These are phyloP conservation scores for Anthracocystis walkeri DNA, from an alignment of 1,284 basidiomycete species.

Conservation along the genomic window DNA sequence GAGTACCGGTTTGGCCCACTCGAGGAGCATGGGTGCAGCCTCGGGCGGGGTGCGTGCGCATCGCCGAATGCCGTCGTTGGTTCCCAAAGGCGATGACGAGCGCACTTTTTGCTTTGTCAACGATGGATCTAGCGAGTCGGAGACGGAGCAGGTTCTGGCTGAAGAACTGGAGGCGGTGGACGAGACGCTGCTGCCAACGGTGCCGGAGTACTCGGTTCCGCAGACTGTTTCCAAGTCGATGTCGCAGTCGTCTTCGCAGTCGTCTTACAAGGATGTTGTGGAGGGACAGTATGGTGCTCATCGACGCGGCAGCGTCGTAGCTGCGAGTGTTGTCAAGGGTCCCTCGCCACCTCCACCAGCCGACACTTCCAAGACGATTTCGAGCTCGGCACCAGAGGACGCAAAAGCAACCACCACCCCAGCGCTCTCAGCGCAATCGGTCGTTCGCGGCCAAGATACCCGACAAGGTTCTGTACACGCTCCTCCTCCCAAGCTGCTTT, in stretches of 20 bases:
- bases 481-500: conserved; percentile 7
- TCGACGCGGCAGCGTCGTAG: neutral
- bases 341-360: neutral
- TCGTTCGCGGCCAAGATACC: conserved; percentile 18
- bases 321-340: neutral
- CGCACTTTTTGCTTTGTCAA: conserved; percentile 47
- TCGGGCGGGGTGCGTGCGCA: conserved; percentile 6
- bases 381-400: neutral
- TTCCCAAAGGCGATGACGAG: conserved; percentile 35
- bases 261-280: conserved; percentile 16
- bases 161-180: conserved; percentile 14
- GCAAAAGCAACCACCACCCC: neutral
- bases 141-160: conserved; percentile 2
- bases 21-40: conserved; percentile 16
- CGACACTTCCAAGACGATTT: neutral
- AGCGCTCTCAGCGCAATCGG: neutral
- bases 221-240: conserved; percentile 1
- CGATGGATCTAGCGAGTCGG: conserved; percentile 14
- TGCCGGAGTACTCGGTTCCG: neutral
- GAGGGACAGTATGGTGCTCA: conserved; percentile 13
- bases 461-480: conserved; percentile 5
- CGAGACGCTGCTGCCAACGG: neutral
- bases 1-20: conserved; percentile 7
- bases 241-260: conserved; percentile 11
- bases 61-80: conserved; percentile 26